A percentile compares a stretch with the other conserved stretches of the same genome.
These are phyloP conservation scores for Colletotrichum sansevieriae DNA, from an alignment of 2,329 filamentous ascomycete genomes.

Conservation along the genomic window DNA sequence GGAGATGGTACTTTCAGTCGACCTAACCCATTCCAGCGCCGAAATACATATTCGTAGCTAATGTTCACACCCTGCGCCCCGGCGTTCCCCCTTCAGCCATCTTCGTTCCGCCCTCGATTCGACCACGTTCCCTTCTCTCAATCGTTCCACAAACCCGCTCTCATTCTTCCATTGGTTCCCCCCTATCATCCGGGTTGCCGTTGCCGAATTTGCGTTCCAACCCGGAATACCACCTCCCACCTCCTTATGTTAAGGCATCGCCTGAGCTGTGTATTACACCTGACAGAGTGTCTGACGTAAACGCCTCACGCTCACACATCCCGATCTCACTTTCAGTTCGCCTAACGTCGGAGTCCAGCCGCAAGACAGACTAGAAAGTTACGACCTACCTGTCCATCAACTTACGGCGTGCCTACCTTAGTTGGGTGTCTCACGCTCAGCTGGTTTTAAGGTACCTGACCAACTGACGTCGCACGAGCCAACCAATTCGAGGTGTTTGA, in stretches of 20 bases:
- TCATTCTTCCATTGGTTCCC: conserved; percentile 7
- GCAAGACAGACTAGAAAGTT: conserved; percentile 15
- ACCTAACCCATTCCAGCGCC: conserved; percentile 35
- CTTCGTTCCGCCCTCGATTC: conserved; percentile 27
- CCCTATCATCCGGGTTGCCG: conserved; percentile 13
- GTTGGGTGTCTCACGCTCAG: conserved; percentile 5
- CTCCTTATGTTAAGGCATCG: conserved; percentile 19
- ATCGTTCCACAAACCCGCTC: conserved; percentile 18
- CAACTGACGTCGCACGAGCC: conserved; percentile 38
- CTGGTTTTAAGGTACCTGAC: conserved; percentile 34
- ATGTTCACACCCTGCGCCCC: conserved; percentile 35
- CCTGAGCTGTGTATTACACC: conserved; percentile 18
- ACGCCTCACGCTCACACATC: conserved; percentile 26
- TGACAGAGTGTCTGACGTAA: conserved; percentile 32
- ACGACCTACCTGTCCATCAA: neutral
- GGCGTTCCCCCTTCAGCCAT: conserved; percentile 28
- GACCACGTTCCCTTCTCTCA: conserved; percentile 1
- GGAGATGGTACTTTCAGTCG: conserved; percentile 29
- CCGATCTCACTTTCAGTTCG: conserved; percentile 22
- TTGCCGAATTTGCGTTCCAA: conserved; percentile 23
- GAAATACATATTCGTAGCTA: neutral
- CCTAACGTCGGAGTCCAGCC: conserved; percentile 18
- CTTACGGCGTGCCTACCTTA: neutral
- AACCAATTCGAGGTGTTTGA: conserved; percentile 27
- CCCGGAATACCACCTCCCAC: conserved; percentile 22